Conservation (phyloP, 2,329 filamentous ascomycete genomes). For the Anthostomella pinea region DNA sequence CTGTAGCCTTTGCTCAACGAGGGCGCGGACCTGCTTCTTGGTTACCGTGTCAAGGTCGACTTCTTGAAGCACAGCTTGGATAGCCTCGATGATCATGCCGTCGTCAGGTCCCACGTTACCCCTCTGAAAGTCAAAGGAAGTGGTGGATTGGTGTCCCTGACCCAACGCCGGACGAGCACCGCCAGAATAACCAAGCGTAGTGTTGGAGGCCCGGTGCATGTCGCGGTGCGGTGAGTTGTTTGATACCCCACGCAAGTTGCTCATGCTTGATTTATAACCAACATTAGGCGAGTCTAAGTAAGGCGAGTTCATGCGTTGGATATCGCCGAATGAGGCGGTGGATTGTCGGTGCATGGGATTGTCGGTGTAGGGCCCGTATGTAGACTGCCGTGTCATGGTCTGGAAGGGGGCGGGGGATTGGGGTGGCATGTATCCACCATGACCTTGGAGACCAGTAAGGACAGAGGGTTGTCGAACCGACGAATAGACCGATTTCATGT, state of each 20-base stretch:
- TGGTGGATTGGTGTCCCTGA: conserved; percentile 46
- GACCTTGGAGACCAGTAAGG: conserved; percentile 75
- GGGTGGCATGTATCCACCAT: conserved; percentile 74
- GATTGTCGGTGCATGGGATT: conserved; percentile 63
- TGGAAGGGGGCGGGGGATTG: conserved; percentile 74
- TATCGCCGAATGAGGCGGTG: conserved; percentile 63
- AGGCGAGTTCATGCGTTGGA: conserved; percentile 51
- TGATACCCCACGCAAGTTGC: conserved; percentile 50
- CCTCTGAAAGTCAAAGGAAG: conserved; percentile 61
- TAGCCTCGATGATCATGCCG: conserved; percentile 75
- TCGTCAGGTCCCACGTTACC: conserved; percentile 69
- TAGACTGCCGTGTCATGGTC: conserved; percentile 41
- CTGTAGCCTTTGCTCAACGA: conserved; percentile 91
- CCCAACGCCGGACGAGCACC: conserved; percentile 47
- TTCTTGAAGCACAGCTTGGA: conserved; percentile 77
- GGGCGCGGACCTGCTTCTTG: conserved; percentile 90
- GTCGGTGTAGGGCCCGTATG: conserved; percentile 47
- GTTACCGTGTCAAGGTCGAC: conserved; percentile 96
- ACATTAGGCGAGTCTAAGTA: conserved; percentile 54
- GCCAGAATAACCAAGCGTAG: conserved; percentile 46
- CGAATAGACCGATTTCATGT: conserved; percentile 95
- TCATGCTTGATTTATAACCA: conserved; percentile 57
- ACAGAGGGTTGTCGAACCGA: conserved; percentile 87
- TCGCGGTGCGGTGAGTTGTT: conserved; percentile 45
- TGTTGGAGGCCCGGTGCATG: conserved; percentile 40